Evolutionary conservation across 2,329 filamentous ascomycete species (phyloP).

Genomic region (Dactylellina sp.): DNA sequence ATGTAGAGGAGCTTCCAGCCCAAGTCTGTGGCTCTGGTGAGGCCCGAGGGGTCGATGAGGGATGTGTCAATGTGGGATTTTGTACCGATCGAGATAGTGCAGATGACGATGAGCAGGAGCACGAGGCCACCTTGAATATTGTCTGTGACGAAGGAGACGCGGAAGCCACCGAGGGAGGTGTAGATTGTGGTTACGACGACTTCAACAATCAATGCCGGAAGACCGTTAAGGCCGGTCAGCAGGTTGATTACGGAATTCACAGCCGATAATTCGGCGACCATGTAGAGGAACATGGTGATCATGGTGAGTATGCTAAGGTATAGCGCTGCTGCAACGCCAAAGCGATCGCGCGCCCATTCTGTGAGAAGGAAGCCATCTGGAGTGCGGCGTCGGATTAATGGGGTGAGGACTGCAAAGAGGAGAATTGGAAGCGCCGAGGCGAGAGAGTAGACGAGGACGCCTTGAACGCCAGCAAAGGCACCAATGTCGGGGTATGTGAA

Average conservation of each 20-base stretch:
- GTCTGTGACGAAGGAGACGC: constrained; percentile 85
- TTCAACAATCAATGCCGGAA: constrained; percentile 82
- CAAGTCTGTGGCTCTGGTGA: constrained; percentile 76
- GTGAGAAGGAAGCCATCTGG: constrained; percentile 87
- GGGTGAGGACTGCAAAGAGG: constrained; percentile 78
- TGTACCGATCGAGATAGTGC: constrained; percentile 80
- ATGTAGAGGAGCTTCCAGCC: constrained; percentile 91
- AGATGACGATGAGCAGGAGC: constrained; percentile 78
- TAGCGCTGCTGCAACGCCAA: constrained; percentile 75
- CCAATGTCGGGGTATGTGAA: constrained; percentile 85
- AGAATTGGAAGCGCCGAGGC: constrained; percentile 78
- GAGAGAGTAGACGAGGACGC: constrained; percentile 79
- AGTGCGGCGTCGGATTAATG: constrained; percentile 81
- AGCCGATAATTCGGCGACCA: constrained; percentile 85
- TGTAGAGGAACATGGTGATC: constrained; percentile 85
- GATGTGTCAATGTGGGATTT: constrained; percentile 78
- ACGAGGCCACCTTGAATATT: constrained; percentile 85
- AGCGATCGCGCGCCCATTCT: constrained; percentile 84
- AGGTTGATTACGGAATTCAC: constrained; percentile 81
- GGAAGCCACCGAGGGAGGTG: constrained; percentile 84
- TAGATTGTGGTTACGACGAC: constrained; percentile 83
- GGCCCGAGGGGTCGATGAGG: constrained; percentile 75
- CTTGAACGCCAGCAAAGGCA: constrained; percentile 82
- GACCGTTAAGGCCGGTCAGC: constrained; percentile 78
- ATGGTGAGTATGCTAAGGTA: constrained; percentile 82